These are phyloP conservation scores for Plasmopara halstedii DNA, from an alignment of 352 stramenopile genomes.

Conservation along the genomic window DNA sequence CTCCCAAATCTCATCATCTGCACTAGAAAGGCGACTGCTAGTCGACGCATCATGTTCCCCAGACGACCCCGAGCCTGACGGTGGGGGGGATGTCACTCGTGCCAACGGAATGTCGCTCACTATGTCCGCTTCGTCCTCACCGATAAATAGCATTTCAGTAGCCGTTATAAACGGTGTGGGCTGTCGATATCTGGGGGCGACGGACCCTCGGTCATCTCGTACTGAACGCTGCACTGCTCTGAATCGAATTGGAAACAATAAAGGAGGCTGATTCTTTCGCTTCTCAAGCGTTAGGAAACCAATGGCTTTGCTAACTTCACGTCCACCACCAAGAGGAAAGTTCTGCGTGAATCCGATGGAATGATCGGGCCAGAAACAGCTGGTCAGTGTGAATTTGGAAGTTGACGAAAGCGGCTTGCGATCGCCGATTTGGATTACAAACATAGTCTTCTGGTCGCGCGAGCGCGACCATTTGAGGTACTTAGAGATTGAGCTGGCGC, in stretches of 20 bases:
- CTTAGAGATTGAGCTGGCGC: conserved; percentile 53
- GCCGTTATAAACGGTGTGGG: conserved; percentile 40
- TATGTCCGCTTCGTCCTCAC: conserved; percentile 32
- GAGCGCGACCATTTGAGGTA: conserved; percentile 54
- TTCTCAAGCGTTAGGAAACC: conserved; percentile 62
- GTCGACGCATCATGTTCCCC: conserved; percentile 1
- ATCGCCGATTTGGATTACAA: conserved; percentile 49
- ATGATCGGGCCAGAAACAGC: conserved; percentile 44
- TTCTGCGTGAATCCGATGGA: conserved; percentile 50
- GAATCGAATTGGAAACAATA: conserved; percentile 58
- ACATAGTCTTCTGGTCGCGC: conserved; percentile 56
- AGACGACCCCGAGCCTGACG: conserved; percentile 3
- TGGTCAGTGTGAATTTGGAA: conserved; percentile 56
- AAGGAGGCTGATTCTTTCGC: conserved; percentile 45
- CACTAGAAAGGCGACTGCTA: conserved; percentile 3
- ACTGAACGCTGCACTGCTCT: conserved; percentile 31
- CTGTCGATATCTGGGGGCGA: conserved; percentile 7
- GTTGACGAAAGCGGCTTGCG: conserved; percentile 33
- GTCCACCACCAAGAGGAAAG: conserved; percentile 37
- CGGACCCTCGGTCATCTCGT: conserved; percentile 20
- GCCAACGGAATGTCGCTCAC: conserved; percentile 34
- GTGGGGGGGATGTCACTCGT: conserved; percentile 13
- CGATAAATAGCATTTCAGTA: conserved; percentile 47
- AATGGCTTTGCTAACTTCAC: conserved; percentile 44
- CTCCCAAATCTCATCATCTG: conserved; percentile 32